These are phyloP conservation scores for Glycine soja DNA, from an alignment of 306 rosid genomes.

Conservation along the genomic window DNA sequence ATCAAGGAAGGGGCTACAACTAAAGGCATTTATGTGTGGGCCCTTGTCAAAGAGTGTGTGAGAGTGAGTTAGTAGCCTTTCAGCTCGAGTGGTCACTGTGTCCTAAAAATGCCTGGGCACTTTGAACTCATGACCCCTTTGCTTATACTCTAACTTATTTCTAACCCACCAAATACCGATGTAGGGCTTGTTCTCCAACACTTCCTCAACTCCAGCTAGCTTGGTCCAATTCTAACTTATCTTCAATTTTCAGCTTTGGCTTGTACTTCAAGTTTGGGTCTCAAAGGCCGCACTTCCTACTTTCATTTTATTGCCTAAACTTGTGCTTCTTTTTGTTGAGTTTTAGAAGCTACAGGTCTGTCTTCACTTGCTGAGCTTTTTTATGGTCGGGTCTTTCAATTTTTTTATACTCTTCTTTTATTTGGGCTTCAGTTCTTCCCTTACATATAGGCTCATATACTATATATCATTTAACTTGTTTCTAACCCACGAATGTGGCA, in stretches of 20 bases:
- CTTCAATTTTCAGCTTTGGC: not conserved
- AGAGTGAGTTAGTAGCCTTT: not conserved
- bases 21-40: not conserved
- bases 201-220: not conserved
- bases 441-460: not conserved
- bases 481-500: not conserved
- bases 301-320: not conserved
- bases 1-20: slow-evolving; percentile 32
- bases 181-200: not conserved
- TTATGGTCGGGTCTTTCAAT: not conserved
- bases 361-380: not conserved
- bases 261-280: not conserved
- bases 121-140: not conserved
- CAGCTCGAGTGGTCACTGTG: not conserved
- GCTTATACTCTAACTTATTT: not conserved
- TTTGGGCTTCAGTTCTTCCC: not conserved
- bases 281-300: not conserved
- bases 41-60: not conserved
- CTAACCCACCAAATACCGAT: not conserved
- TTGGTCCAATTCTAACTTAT: not conserved
- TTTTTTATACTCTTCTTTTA: not conserved
- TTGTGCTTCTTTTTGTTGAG: not conserved
- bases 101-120: not conserved
- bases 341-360: not conserved
- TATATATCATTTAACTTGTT: not conserved